Evolutionary conservation across 106 monocot species (phyloP).

Genomic region (Chionographis japonica): DNA sequence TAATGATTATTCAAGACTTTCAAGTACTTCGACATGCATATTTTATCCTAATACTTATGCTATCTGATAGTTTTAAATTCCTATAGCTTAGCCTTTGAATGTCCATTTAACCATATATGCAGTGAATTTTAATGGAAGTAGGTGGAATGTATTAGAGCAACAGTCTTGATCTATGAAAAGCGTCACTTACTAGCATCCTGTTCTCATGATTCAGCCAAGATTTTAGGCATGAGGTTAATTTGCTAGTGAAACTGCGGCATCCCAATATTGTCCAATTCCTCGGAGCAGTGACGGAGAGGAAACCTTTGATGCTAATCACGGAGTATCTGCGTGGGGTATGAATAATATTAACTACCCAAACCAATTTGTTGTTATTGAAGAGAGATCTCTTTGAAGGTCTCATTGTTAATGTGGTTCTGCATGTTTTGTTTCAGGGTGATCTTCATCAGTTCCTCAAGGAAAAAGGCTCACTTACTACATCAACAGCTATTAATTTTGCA

Average conservation of each 20-base stretch:
- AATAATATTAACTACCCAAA: background rate
- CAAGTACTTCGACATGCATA: no score
- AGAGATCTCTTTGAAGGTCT: background rate
- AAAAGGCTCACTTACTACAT: conserved; percentile 77
- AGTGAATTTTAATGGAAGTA: no score
- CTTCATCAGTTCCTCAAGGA: conserved; percentile 94
- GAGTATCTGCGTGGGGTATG: conserved; percentile 89
- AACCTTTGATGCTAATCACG: conserved; percentile 91
- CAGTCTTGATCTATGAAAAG: background rate
- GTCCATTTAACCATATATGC: no score
- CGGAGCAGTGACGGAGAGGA: conserved; percentile 95
- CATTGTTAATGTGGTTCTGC: background rate
- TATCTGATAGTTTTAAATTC: no score
- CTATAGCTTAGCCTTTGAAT: no score
- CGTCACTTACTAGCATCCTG: background rate
- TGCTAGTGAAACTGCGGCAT: conserved; percentile 95
- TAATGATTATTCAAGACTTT: no score
- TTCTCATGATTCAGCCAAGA: conserved; percentile 67
- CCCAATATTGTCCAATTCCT: conserved; percentile 98
- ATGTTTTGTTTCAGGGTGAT: conserved; percentile 60
- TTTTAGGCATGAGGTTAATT: conserved; percentile 95
- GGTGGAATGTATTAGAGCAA: no score
- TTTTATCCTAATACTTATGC: no score
- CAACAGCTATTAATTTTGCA: conserved; percentile 82
- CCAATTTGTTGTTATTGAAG: background rate